These are phyloP conservation scores for Claviceps sorghi DNA, from an alignment of 2,329 filamentous ascomycete species.

Conservation along the genomic window DNA sequence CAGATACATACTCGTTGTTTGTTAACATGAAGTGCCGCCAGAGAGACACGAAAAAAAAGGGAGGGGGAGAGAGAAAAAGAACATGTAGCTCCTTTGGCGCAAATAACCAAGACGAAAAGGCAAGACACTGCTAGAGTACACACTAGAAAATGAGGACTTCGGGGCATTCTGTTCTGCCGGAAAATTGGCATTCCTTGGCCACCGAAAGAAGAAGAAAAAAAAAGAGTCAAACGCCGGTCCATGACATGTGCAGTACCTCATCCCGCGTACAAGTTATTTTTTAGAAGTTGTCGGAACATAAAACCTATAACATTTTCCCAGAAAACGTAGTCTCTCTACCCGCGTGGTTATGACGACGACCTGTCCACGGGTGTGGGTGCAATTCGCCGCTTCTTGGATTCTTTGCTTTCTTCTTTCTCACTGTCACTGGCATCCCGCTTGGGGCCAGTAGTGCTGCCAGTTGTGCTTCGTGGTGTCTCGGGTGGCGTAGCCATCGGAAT, in stretches of 20 bases:
- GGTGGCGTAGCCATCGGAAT: conserved; percentile 79
- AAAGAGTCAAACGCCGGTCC: conserved; percentile 14
- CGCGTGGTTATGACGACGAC: not conserved
- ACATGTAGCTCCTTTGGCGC: not conserved
- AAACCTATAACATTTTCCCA: not conserved
- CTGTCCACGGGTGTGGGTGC: conserved; percentile 46
- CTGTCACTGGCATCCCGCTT: conserved; percentile 44
- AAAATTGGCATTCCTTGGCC: not conserved
- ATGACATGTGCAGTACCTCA: conserved; percentile 11
- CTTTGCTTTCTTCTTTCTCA: conserved; percentile 36
- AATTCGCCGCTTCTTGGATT: conserved; percentile 55
- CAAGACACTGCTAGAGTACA: not conserved
- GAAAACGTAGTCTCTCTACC: not conserved
- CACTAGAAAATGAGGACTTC: not conserved
- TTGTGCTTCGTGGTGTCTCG: conserved; percentile 53
- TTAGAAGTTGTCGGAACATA: not conserved
- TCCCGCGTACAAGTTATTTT: not conserved
- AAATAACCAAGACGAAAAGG: not conserved
- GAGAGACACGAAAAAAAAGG: not conserved
- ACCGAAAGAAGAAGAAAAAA: not conserved
- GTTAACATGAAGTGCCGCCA: not conserved
- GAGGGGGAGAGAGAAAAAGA: not conserved
- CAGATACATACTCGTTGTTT: not conserved
- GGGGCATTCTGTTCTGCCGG: not conserved
- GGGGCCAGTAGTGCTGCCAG: conserved; percentile 23